phyloP scores from a whole-genome alignment of 768 basidiomycete species.

The Naematelia encephala region DNA sequence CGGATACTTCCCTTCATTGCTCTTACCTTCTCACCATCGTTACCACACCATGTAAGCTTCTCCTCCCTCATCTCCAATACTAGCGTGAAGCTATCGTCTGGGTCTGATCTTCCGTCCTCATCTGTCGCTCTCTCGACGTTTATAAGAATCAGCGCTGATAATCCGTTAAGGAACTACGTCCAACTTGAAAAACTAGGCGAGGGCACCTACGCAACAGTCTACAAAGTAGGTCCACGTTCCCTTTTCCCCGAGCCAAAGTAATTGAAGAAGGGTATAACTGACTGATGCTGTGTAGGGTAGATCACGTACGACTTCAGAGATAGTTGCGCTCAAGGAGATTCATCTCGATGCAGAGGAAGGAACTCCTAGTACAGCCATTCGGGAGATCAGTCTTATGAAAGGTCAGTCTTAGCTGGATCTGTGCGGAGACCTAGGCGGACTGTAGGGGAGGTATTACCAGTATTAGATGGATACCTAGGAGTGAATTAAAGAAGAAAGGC shows the following conservation, averaged over 20 bases:
- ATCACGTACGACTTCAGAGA: slow-evolving; percentile 95
- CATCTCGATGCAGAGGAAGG: slow-evolving; percentile 99
- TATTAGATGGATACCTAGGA: background rate
- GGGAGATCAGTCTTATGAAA: slow-evolving; percentile 99
- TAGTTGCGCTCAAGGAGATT: slow-evolving; percentile 97
- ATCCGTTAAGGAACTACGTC: slow-evolving; percentile 53
- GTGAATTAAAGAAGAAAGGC: too few relatives aligned
- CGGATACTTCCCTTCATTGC: background rate
- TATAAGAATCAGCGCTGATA: too few relatives aligned
- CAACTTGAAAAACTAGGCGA: slow-evolving; percentile 86
- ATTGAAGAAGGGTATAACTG: background rate
- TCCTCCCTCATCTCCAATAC: background rate
- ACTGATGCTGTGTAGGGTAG: slow-evolving; percentile 58
- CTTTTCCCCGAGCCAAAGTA: background rate
- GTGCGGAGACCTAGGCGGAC: too few relatives aligned
- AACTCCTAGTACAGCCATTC: slow-evolving; percentile 95
- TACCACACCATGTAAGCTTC: slow-evolving; percentile 1
- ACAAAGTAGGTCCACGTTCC: slow-evolving; percentile 70
- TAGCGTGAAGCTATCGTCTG: too few relatives aligned
- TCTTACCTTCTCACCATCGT: background rate
- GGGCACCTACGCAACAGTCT: slow-evolving; percentile 96
- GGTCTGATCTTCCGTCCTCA: too few relatives aligned
- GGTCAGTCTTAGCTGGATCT: slow-evolving; percentile 45
- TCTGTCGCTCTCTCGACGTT: too few relatives aligned
- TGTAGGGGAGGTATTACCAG: too few relatives aligned